Conservation (phyloP, 257 asterid species). For the Thymus mandschuricus region DNA sequence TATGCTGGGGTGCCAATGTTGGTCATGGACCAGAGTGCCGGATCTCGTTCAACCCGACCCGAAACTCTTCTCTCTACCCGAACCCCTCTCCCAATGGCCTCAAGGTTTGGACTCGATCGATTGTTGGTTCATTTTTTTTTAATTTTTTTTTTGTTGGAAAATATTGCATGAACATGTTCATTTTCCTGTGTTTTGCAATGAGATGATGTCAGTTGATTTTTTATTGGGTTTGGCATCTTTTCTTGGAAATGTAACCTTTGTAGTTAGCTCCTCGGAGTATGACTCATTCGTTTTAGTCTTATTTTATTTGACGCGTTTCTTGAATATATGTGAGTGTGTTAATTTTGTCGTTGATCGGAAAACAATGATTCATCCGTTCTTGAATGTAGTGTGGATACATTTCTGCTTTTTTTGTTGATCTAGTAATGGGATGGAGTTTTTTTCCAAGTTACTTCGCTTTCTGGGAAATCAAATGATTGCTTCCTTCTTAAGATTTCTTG, state of each 20-base stretch:
- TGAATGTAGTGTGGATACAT: not conserved
- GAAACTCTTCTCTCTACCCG: slow-evolving; percentile 64
- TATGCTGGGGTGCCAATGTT: slow-evolving; percentile 64
- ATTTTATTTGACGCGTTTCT: no score
- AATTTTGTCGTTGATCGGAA: no score
- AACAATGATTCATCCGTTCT: not conserved
- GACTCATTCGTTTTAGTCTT: no score
- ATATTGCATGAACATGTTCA: not conserved
- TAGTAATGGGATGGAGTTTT: slow-evolving; percentile 4
- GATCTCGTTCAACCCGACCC: slow-evolving; percentile 47
- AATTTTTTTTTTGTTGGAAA: not conserved
- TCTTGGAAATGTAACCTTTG: not conserved
- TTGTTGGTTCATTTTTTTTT: not conserved
- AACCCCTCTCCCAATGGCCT: slow-evolving; percentile 86
- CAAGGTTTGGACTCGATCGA: slow-evolving; percentile 40
- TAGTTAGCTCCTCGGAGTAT: not conserved
- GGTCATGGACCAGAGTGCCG: slow-evolving; percentile 54
- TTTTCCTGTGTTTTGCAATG: not conserved
- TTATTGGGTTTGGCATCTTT: not conserved
- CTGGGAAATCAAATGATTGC: slow-evolving; percentile 1
- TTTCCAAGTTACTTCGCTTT: not conserved
- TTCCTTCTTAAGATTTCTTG: not conserved
- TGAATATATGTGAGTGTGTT: not conserved
- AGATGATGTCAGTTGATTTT: not conserved
- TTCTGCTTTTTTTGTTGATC: slow-evolving; percentile 12